A percentile compares a stretch with the other conserved stretches of the same genome.
Evolutionary conservation across 192 early-diverging fungal genomes (phyloP).

Genomic region (Allomyces javanicus): DNA sequence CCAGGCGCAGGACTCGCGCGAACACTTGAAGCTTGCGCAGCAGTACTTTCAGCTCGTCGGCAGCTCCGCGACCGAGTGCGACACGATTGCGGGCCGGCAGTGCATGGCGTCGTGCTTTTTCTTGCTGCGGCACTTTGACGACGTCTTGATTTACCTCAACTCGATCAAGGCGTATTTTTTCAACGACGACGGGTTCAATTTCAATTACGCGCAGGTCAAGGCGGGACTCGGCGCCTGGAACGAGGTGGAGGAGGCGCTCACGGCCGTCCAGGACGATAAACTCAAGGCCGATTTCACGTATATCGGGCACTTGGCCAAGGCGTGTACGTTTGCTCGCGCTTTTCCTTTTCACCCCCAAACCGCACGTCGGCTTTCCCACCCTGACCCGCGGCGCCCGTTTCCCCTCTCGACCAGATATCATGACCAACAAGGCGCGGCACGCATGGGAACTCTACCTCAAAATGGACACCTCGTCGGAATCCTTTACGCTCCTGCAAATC

Average conservation of each 20-base stretch:
- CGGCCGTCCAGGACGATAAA: slow-evolving; percentile 35
- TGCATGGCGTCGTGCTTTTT: slow-evolving; percentile 46
- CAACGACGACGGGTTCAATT: slow-evolving; percentile 47
- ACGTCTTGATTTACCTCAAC: slow-evolving; percentile 40
- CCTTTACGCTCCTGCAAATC: slow-evolving; percentile 36
- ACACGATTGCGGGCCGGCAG: slow-evolving; percentile 40
- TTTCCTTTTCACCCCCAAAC: neutral
- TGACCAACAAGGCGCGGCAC: slow-evolving; percentile 37
- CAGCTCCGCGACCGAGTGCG: slow-evolving; percentile 34
- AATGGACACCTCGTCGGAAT: slow-evolving; percentile 45
- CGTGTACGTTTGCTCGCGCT: slow-evolving; percentile 20
- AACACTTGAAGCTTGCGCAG: slow-evolving; percentile 40
- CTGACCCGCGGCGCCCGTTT: neutral
- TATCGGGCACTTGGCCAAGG: slow-evolving; percentile 31
- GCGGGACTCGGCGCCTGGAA: slow-evolving; percentile 32
- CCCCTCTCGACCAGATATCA: slow-evolving; percentile 18
- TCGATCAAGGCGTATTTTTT: slow-evolving; percentile 47
- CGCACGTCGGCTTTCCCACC: too few relatives aligned
- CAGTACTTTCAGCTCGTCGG: slow-evolving; percentile 45
- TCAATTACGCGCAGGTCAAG: slow-evolving; percentile 40
- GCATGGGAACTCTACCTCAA: slow-evolving; percentile 45
- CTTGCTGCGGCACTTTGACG: slow-evolving; percentile 39
- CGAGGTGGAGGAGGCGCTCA: slow-evolving; percentile 36
- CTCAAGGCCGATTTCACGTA: slow-evolving; percentile 36
- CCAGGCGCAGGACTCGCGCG: slow-evolving; percentile 38